Evolutionary conservation across 306 rosid genomes (phyloP).

Genomic region (Fagus crenata): DNA sequence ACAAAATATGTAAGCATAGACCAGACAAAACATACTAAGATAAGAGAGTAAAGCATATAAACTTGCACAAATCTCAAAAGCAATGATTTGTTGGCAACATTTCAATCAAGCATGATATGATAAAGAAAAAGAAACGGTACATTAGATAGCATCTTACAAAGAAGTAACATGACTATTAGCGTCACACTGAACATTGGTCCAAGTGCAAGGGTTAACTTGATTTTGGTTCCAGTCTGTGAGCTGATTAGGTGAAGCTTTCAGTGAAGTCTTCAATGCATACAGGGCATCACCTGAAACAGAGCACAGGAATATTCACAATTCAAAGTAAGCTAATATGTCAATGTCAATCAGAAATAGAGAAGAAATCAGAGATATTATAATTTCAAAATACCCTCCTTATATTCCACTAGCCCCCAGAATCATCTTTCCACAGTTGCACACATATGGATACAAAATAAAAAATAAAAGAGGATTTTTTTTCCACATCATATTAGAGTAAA

Average conservation of each 20-base stretch:
- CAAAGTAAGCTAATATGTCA: constrained; percentile 15
- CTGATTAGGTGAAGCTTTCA: constrained; percentile 64
- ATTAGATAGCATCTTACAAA: constrained; percentile 65
- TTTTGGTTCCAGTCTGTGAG: constrained; percentile 84
- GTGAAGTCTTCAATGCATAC: constrained; percentile 48
- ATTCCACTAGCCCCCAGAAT: background rate
- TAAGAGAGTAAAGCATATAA: constrained; percentile 19
- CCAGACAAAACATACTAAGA: constrained; percentile 16
- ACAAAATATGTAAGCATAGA: constrained; percentile 30
- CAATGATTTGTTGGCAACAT: constrained; percentile 13
- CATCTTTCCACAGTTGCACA: background rate
- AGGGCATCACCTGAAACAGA: constrained; percentile 81
- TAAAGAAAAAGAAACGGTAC: constrained; percentile 7
- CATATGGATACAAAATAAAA: background rate
- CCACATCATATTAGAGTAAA: background rate
- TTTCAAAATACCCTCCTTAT: background rate
- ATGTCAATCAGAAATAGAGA: constrained; percentile 10
- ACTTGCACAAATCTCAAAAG: constrained; percentile 14
- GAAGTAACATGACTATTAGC: constrained; percentile 44
- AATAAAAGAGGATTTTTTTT: too few relatives aligned
- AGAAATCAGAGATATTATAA: background rate
- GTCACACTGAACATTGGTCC: constrained; percentile 81
- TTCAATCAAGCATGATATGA: constrained; percentile 12
- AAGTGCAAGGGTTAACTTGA: constrained; percentile 96
- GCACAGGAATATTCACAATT: constrained; percentile 28